These are phyloP conservation scores for Myxozyma vanderwaltii DNA, from an alignment of 805 yeast genomes.

Conservation along the genomic window DNA sequence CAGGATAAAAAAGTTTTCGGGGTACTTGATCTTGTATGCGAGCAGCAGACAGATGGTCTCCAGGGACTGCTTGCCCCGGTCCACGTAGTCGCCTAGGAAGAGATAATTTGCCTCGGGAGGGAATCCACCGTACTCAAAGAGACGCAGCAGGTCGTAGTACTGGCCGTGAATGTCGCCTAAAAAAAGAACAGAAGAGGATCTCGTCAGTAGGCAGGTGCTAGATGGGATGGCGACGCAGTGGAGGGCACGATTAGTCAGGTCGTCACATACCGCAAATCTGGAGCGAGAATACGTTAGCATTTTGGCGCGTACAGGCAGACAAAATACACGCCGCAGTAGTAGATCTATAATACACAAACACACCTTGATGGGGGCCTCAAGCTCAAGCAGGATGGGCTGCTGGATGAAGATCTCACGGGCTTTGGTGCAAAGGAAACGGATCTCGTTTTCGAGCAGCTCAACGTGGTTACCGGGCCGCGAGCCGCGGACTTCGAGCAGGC, in stretches of 20 bases:
- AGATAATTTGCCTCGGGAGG: conserved; percentile 98
- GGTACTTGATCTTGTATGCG: conserved; percentile 96
- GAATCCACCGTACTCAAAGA: conserved; percentile 97
- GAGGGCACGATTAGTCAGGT: conserved; percentile 1
- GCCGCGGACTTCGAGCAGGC: conserved; percentile 95
- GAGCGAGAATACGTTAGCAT: conserved; percentile 2
- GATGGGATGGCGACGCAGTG: neutral
- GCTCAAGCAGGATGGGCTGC: conserved; percentile 92
- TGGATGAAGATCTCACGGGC: conserved; percentile 98
- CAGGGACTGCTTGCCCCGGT: conserved; percentile 95
- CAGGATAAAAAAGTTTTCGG: conserved; percentile 93
- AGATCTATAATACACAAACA: conserved; percentile 42
- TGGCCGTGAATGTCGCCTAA: conserved; percentile 98
- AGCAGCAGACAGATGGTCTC: conserved; percentile 92
- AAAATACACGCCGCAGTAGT: neutral
- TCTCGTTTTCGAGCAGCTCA: conserved; percentile 88
- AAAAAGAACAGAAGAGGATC: neutral
- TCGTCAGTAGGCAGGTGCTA: neutral
- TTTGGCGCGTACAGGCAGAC: neutral
- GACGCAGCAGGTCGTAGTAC: conserved; percentile 90
- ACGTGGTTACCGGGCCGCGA: conserved; percentile 98
- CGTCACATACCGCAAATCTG: conserved; percentile 29
- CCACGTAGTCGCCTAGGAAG: conserved; percentile 96
- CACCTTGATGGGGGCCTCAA: conserved; percentile 95
- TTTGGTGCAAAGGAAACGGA: conserved; percentile 91